phyloP scores from a whole-genome alignment of 495 filamentous ascomycete species.

The Aspergillus avenaceus region DNA sequence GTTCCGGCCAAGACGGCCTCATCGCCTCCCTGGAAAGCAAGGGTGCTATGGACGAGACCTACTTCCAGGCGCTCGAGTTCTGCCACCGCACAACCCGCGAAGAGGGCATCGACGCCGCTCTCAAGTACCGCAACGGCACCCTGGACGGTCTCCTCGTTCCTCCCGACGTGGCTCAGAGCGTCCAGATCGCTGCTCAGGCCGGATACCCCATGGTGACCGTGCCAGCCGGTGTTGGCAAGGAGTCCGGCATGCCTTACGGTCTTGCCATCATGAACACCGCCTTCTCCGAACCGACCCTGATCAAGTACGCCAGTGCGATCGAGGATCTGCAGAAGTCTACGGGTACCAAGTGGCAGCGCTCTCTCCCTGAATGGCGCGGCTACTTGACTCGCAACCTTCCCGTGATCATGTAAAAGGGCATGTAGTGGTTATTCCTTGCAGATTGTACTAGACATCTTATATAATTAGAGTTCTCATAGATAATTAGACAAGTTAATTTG shows the following conservation, averaged over 20 bases:
- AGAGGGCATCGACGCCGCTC: constrained; percentile 65
- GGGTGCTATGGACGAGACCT: constrained; percentile 61
- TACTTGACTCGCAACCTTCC: constrained; percentile 50
- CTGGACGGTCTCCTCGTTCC: constrained; percentile 63
- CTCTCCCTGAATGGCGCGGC: constrained; percentile 49
- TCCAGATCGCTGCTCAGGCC: constrained; percentile 51
- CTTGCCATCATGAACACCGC: constrained; percentile 64
- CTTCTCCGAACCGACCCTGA: constrained; percentile 55
- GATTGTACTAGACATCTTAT: neutral
- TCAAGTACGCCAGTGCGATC: constrained; percentile 65
- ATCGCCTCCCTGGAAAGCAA: constrained; percentile 54
- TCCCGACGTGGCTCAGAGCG: constrained; percentile 60
- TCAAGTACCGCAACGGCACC: constrained; percentile 42
- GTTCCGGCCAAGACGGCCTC: constrained; percentile 67
- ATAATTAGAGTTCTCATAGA: neutral
- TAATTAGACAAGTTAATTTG: too few species aligned
- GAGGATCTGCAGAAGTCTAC: constrained; percentile 54
- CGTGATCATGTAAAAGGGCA: constrained; percentile 22
- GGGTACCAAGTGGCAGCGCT: constrained; percentile 36
- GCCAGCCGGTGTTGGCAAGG: constrained; percentile 50
- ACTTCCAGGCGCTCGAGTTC: constrained; percentile 60
- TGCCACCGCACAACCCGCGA: constrained; percentile 55
- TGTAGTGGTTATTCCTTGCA: neutral
- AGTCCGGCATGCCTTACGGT: constrained; percentile 66
- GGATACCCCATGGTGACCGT: constrained; percentile 71